Conservation (phyloP, 768 basidiomycete genomes). For the Pleurotus tuber-regium region DNA sequence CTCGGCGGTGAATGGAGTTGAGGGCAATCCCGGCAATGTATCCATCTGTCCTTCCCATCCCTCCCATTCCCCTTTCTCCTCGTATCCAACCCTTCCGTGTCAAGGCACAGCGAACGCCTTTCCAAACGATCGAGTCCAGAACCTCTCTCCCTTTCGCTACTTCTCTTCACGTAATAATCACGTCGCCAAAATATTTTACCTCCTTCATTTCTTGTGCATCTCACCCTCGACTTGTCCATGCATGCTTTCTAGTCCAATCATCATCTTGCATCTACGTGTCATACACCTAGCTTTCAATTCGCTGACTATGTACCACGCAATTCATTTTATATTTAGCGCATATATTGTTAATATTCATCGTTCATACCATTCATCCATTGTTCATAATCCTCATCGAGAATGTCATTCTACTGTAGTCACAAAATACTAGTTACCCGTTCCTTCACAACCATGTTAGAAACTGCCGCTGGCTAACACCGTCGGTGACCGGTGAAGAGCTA, state of each 20-base stretch:
- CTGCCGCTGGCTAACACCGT: neutral
- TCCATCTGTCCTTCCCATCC: neutral
- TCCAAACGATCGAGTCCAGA: constrained; percentile 1
- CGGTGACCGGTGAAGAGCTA: too few species aligned
- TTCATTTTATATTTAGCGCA: constrained; percentile 1
- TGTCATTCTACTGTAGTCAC: constrained; percentile 8
- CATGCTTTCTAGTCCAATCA: neutral
- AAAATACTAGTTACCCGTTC: constrained; percentile 6
- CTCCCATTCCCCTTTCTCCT: neutral
- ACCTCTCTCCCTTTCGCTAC: constrained; percentile 2
- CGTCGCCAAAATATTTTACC: neutral
- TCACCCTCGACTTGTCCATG: neutral
- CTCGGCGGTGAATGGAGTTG: neutral
- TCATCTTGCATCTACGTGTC: constrained; percentile 1
- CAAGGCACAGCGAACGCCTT: neutral
- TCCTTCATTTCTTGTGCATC: neutral
- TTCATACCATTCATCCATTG: constrained; percentile 1
- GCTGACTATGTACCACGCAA: constrained; percentile 9
- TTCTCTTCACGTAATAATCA: constrained; percentile 8
- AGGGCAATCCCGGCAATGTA: too few species aligned
- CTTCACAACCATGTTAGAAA: constrained; percentile 1
- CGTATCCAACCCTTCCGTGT: neutral
- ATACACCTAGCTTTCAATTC: constrained; percentile 6
- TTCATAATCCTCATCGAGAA: neutral
- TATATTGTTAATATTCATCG: neutral